Evolutionary conservation across 768 basidiomycete genomes (phyloP), one percentile per base, ranked within the genome.

Genomic region (Leucocoprinus birnbaumii): DNA sequence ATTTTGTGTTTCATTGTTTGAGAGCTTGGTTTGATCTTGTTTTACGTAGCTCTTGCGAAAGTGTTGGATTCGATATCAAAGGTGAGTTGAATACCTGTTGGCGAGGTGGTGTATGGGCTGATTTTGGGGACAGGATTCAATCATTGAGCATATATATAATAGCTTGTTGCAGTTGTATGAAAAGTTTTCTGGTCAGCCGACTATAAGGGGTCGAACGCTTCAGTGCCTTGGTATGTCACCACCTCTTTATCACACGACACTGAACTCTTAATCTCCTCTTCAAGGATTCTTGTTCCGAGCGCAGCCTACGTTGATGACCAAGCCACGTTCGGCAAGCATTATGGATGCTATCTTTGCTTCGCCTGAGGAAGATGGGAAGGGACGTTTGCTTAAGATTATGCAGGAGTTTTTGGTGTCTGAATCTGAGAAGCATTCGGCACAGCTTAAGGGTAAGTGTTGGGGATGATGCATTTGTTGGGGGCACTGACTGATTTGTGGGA

Each of bases 311-410:
- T 71, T 98, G 55, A 94, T 99, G 86, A 91, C 90, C 0, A 71
- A 87, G 60, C 86, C 89, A 3, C 73, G 79, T 11, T 94, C 94
- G 1, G 82, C 89, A 0, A 73, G 68, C 19, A 87, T 98, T 63
- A 96, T 98, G 92, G 93, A 97, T 65, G 79, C 79, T 2, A 90
- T 96, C 38, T 97, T 99, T 64, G 69, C 77, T 0, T 87, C 91
- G 0, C 63, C 79, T 0, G 86, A 92, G 46, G 80, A 86, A 58
- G 90, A 92, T 27, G 79, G 78, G 9, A 85, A 83, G 27, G 85
- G 84, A 18, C 83, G 88, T 21, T 66, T 98, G 6, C 73, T 98
- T 42, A 87, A 83, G 65, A 94, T 95, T 59, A 84, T 99, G 63
- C 94, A 95, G 66, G 94, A 95, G 50, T 98, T 98, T 67, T 70